phyloP scores from a whole-genome alignment of 2,329 filamentous ascomycete species.

The Fusarium annulatum region DNA sequence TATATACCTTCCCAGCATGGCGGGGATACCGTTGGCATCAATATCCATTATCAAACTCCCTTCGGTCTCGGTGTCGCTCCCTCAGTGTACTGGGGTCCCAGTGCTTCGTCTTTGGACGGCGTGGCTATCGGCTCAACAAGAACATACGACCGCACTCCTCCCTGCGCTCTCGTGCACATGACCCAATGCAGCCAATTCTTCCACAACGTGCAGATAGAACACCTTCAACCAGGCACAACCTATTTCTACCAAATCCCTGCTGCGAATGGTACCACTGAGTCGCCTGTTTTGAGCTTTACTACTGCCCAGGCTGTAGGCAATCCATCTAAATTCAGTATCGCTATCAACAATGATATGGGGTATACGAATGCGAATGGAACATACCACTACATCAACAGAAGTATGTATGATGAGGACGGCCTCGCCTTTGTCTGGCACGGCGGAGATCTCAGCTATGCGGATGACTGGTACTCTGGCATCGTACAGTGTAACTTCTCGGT shows the following conservation, averaged over 20 bases:
- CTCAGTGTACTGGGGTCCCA: accelerated
- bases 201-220: neutral
- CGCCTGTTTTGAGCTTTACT: neutral
- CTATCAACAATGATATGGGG: neutral
- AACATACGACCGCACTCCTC: conserved; percentile 2
- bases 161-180: neutral
- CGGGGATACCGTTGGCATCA: neutral
- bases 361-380: neutral
- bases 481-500: accelerated
- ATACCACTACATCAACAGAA: too few relatives aligned
- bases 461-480: conserved; percentile 5
- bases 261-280: neutral
- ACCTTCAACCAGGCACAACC: neutral
- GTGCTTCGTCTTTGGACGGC: neutral
- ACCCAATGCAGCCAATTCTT: conserved; percentile 6
- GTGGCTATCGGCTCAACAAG: accelerated
- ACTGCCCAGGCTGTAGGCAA: neutral
- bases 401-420: accelerated
- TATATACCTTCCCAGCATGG: neutral
- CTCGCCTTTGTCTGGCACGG: neutral
- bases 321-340: neutral
- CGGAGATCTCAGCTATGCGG: conserved; percentile 1
- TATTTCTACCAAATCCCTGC: neutral
- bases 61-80: neutral
- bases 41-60: neutral